Conservation (phyloP, 805 yeast genomes). For the Candida verbasci region DNA sequence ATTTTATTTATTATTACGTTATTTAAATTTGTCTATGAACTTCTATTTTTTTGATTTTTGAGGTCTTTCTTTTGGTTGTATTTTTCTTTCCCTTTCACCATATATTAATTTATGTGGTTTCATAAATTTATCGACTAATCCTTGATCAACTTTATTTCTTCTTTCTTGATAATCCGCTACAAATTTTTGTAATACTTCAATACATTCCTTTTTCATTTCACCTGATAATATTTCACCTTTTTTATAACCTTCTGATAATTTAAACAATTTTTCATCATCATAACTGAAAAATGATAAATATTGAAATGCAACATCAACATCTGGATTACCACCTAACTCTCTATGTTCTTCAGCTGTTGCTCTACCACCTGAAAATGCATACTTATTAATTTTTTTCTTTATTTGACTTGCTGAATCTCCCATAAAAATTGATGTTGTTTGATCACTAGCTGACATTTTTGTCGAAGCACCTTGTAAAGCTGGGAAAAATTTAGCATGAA, state of each 20-base stretch:
- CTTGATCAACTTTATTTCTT: constrained; percentile 63
- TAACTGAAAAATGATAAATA: constrained; percentile 84
- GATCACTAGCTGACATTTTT: constrained; percentile 95
- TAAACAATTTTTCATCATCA: constrained; percentile 75
- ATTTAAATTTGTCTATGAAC: constrained; percentile 3
- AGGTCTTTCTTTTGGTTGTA: constrained; percentile 54
- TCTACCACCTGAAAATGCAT: constrained; percentile 94
- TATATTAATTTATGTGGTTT: constrained; percentile 74
- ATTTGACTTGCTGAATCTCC: constrained; percentile 91
- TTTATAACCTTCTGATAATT: constrained; percentile 61
- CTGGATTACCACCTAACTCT: constrained; percentile 87
- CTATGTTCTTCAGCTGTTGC: constrained; percentile 88
- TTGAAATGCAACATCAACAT: constrained; percentile 92
- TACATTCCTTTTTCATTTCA: constrained; percentile 87
- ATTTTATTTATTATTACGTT: not conserved
- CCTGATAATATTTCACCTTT: constrained; percentile 85
- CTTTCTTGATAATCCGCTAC: constrained; percentile 79
- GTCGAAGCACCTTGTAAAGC: constrained; percentile 95
- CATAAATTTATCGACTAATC: constrained; percentile 64
- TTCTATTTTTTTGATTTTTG: constrained; percentile 12
- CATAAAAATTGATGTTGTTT: constrained; percentile 88
- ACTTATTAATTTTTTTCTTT: constrained; percentile 90
- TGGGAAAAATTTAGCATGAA: constrained; percentile 96
- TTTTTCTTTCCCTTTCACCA: constrained; percentile 71
- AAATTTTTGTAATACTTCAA: constrained; percentile 71